Percentiles rank a stretch among this genome's conserved stretches.
Conservation (phyloP, 1,284 basidiomycete genomes). For the Fomes fomentarius region DNA sequence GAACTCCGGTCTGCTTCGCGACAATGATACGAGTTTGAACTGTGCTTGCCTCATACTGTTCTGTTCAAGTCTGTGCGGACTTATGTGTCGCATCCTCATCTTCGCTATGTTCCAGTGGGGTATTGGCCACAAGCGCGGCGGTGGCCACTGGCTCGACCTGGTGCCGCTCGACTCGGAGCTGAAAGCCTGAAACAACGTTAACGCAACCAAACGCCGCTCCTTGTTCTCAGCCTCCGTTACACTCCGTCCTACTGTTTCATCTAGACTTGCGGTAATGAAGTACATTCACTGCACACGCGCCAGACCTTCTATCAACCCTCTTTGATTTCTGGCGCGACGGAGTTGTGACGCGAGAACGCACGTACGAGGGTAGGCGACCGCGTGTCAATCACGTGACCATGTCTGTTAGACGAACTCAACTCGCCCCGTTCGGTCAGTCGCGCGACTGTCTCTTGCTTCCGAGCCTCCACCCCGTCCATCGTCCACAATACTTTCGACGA, state of each 20-base stretch:
- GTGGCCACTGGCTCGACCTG: too few species aligned
- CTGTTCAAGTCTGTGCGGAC: too few species aligned
- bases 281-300: neutral
- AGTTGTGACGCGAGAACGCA: constrained; percentile 13
- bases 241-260: neutral
- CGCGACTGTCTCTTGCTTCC: constrained; percentile 18
- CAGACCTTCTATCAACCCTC: neutral
- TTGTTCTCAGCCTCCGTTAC: neutral
- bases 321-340: neutral
- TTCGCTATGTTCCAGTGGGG: too few species aligned
- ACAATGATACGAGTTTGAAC: neutral
- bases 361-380: constrained; percentile 24
- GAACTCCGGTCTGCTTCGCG: neutral
- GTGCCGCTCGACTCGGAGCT: too few species aligned
- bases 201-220: too few species aligned
- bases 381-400: constrained; percentile 35
- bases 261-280: neutral
- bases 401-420: constrained; percentile 28
- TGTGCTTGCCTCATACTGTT: neutral
- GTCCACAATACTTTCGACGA: constrained; percentile 16
- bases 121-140: constrained; percentile 15
- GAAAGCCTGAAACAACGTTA: too few species aligned
- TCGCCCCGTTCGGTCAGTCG: constrained; percentile 20
- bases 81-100: too few species aligned
- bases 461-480: constrained; percentile 15